Percentiles rank a stretch among this genome's conserved stretches.
phyloP scores from a whole-genome alignment of 2,329 filamentous ascomycete genomes.

The Colletotrichum australisinense region DNA sequence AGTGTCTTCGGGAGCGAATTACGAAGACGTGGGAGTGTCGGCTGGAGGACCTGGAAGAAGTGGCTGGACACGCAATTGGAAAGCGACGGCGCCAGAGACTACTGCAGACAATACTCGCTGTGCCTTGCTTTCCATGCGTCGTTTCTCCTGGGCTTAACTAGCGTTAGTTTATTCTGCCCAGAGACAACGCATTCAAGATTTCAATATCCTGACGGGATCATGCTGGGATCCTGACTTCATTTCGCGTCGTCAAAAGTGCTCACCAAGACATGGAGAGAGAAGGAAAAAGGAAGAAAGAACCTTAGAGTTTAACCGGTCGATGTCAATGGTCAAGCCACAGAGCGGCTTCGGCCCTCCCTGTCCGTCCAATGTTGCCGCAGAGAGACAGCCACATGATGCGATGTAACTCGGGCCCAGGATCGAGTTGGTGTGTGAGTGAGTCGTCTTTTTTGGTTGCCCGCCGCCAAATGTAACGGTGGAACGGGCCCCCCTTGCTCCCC shows the following conservation, averaged over 20 bases:
- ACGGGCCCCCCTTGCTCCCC: constrained; percentile 28
- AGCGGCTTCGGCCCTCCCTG: neutral
- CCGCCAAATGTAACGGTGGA: constrained; percentile 33
- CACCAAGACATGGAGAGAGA: neutral
- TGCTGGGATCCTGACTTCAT: constrained; percentile 19
- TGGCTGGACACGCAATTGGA: constrained; percentile 7
- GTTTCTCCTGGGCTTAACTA: neutral
- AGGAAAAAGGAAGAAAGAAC: neutral
- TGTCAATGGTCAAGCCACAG: constrained; percentile 26
- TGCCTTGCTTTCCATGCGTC: constrained; percentile 31
- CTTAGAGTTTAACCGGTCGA: neutral
- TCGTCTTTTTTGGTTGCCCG: neutral
- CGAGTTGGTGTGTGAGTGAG: constrained; percentile 1
- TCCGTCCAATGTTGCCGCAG: constrained; percentile 28
- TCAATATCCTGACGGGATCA: constrained; percentile 16
- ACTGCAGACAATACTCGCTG: constrained; percentile 17
- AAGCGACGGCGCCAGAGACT: constrained; percentile 25
- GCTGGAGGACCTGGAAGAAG: neutral
- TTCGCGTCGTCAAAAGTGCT: constrained; percentile 9
- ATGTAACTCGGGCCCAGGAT: constrained; percentile 20
- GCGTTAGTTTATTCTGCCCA: constrained; percentile 1
- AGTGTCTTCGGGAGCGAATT: constrained; percentile 1
- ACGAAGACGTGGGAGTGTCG: neutral
- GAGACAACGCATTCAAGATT: constrained; percentile 14
- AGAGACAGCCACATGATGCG: constrained; percentile 26